Base-by-base conservation (phyloP, 352 stramenopile genomes). In the Pythium utonaiense region DNA sequence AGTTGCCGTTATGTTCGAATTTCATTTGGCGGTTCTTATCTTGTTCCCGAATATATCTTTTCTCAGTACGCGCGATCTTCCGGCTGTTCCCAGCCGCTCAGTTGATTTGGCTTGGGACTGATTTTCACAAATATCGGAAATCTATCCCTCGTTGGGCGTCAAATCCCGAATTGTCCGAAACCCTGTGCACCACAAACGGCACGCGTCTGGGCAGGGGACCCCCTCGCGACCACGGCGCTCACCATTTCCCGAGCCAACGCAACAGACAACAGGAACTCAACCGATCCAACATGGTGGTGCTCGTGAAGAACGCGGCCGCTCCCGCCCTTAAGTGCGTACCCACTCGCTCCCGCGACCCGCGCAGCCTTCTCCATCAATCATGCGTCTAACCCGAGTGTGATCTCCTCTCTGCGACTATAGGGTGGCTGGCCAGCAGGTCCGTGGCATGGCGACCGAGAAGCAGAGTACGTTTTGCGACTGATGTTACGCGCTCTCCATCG, bases 361-460 rank as follows among this genome's bases (percentile, higher is more conserved):
- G 12, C 41, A 34, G 22, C 22, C 47, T 17, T 14, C 19, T 30
- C 14, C 28, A 9, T 40, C 6, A 14, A 31, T 44, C 14, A 16
- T 13, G 19, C 33, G 24, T 50, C 57, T 63, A 33, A 24, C 25
- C n/a, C 21, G 6, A 13, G 17, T 7, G 1, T n/a, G n/a, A n/a
- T 52, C 28, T 38, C 10, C 45, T 4, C 12, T 44, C 57, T 21
- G 64, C 22, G n/a, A 62, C 44, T 48, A 36, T 55, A 94, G 85
- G 74, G 74, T 69, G 42, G 78, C 70, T 52, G 80, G 82, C 65
- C 78, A 88, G 63, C 80, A 91, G 62, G 73, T 80, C 47, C 93
- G 96, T 89, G 93, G 95, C 69, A 99, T 99, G 96, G 96, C 96
- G 61, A 99, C 96, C 53, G 96, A 99, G 74, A 99, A 99, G 86